phyloP scores from a whole-genome alignment of 2,329 filamentous ascomycete species.

The Paramyrothecium sp. region DNA sequence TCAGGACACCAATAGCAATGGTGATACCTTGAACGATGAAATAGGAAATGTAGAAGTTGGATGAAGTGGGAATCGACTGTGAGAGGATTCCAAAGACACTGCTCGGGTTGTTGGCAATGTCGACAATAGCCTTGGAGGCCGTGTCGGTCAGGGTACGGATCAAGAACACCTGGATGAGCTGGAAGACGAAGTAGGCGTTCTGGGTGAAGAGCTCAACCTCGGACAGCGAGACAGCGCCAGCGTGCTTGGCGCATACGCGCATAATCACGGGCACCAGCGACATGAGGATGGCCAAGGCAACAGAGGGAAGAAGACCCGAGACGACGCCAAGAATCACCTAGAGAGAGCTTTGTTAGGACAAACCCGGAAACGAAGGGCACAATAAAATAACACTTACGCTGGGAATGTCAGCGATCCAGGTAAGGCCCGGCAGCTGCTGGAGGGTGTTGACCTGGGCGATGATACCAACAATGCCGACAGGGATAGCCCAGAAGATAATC shows the following conservation, averaged over 20 bases:
- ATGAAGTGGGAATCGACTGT: conserved; percentile 71
- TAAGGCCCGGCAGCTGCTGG: conserved; percentile 64
- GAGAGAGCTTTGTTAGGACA: conserved; percentile 1
- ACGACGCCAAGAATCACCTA: conserved; percentile 70
- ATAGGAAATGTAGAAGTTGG: conserved; percentile 92
- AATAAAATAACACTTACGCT: conserved; percentile 17
- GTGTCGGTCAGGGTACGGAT: conserved; percentile 80
- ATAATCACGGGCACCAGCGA: conserved; percentile 69
- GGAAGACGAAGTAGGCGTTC: conserved; percentile 88
- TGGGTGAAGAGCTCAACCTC: conserved; percentile 86
- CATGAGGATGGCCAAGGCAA: conserved; percentile 80
- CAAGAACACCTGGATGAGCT: conserved; percentile 91
- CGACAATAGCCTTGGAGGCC: conserved; percentile 64
- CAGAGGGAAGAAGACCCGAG: conserved; percentile 76
- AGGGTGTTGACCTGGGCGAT: conserved; percentile 82
- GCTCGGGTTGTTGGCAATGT: conserved; percentile 63
- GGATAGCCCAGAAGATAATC: conserved; percentile 82
- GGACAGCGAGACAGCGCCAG: conserved; percentile 76
- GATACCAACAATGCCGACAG: conserved; percentile 75
- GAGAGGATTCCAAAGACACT: conserved; percentile 65
- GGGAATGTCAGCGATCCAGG: conserved; percentile 74
- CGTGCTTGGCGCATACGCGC: conserved; percentile 69
- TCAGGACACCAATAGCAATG: conserved; percentile 69
- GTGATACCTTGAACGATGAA: conserved; percentile 83
- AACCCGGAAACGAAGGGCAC: background rate